These are phyloP conservation scores for Hymenoscyphus scutula DNA, from an alignment of 2,329 filamentous ascomycete genomes.

Conservation along the genomic window DNA sequence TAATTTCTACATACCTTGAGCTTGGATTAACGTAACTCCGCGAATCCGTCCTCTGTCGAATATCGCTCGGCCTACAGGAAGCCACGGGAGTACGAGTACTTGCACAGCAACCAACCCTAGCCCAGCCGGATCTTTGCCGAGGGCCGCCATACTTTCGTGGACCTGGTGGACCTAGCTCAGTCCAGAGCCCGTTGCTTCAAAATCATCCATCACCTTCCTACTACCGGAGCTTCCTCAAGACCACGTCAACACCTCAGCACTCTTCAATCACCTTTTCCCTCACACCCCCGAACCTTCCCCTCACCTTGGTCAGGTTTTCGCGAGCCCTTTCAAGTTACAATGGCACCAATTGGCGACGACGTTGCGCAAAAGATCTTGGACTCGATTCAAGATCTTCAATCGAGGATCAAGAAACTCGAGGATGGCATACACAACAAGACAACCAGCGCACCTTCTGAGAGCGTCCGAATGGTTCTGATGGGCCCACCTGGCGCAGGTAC, in stretches of 20 bases:
- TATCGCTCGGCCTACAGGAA: conserved; percentile 12
- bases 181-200: conserved; percentile 14
- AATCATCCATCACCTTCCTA: conserved; percentile 15
- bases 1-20: too few species aligned
- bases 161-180: conserved; percentile 4
- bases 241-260: conserved; percentile 14
- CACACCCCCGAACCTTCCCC: conserved; percentile 13
- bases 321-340: conserved; percentile 47
- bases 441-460: conserved; percentile 56
- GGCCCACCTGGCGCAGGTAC: conserved; percentile 94
- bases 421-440: conserved; percentile 56
- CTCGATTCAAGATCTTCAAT: conserved; percentile 79
- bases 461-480: conserved; percentile 94
- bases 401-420: conserved; percentile 83
- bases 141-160: conserved; percentile 4
- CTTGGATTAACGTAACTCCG: too few species aligned
- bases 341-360: conserved; percentile 86
- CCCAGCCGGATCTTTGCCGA: conserved; percentile 1
- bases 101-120: neutral
- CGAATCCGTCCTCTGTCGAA: too few species aligned
- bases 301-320: conserved; percentile 32
- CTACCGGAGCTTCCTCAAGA: conserved; percentile 22
- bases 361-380: conserved; percentile 77
- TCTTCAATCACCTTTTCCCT: neutral
- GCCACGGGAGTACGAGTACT: neutral